phyloP scores from a whole-genome alignment of 306 rosid genomes.

The Neltuma alba region DNA sequence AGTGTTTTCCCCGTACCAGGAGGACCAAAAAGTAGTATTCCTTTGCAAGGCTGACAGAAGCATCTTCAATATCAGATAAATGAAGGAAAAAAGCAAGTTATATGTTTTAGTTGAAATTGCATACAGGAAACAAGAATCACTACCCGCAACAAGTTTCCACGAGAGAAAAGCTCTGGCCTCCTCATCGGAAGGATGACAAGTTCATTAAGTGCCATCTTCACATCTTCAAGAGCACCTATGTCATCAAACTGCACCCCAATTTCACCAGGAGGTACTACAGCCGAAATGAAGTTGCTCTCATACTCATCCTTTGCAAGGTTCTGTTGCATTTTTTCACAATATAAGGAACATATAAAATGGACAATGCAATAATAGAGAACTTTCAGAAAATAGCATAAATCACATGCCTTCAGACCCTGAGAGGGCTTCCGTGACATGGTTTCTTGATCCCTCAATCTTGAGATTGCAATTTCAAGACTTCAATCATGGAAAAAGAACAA shows the following conservation, averaged over 20 bases:
- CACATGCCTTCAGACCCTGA: conserved; percentile 83
- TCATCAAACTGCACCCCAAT: conserved; percentile 96
- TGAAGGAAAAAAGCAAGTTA: conserved; percentile 15
- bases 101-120: conserved; percentile 24
- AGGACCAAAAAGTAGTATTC: conserved; percentile 97
- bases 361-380: conserved; percentile 2
- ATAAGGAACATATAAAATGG: conserved; percentile 13
- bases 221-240: conserved; percentile 96
- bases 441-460: conserved; percentile 85
- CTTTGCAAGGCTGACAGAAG: conserved; percentile 85
- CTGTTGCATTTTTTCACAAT: conserved; percentile 53
- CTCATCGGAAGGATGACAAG: conserved; percentile 98
- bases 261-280: conserved; percentile 96
- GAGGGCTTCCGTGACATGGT: conserved; percentile 65
- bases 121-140: conserved; percentile 28
- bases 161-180: conserved; percentile 93
- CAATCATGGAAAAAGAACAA: conserved; percentile 36
- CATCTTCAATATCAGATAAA: conserved; percentile 34
- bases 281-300: conserved; percentile 87
- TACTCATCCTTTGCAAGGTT: conserved; percentile 93
- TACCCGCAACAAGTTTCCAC: conserved; percentile 95
- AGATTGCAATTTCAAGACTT: conserved; percentile 86
- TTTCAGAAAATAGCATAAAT: conserved; percentile 22
- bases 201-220: conserved; percentile 86
- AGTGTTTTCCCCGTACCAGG: conserved; percentile 99